Evolutionary conservation across 31 red algal species (phyloP).

Genomic region (Endocladia muricata): DNA sequence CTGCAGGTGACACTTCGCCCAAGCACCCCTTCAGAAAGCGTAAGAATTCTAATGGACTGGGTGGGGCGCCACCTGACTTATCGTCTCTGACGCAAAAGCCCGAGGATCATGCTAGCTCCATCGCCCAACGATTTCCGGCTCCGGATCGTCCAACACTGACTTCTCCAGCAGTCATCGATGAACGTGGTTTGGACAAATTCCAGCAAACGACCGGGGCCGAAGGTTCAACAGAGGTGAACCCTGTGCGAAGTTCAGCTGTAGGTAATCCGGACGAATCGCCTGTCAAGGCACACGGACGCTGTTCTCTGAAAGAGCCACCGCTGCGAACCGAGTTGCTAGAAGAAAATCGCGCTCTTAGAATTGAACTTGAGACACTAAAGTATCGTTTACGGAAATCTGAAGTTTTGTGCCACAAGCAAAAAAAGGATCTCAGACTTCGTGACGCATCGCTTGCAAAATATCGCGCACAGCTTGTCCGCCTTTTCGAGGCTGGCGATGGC

Average conservation of each 20-base stretch:
- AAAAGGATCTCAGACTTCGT: slow-evolving; percentile 4
- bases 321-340: slow-evolving; percentile 50
- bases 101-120: slow-evolving; percentile 34
- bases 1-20: slow-evolving; percentile 11
- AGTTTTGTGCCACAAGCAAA: background rate
- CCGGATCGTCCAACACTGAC: background rate
- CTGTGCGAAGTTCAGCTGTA: background rate
- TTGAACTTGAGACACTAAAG: slow-evolving; percentile 30
- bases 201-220: slow-evolving; percentile 5
- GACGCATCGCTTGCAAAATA: slow-evolving; percentile 37
- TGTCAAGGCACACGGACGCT: background rate
- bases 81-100: slow-evolving; percentile 41
- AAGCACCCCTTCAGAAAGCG: slow-evolving; percentile 27
- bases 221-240: slow-evolving; percentile 22
- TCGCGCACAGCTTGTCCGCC: slow-evolving; percentile 24
- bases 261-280: slow-evolving; percentile 10
- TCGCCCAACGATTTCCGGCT: slow-evolving; percentile 10
- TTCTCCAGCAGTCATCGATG: background rate
- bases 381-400: slow-evolving; percentile 12
- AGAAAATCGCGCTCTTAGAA: slow-evolving; percentile 46
- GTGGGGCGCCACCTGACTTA: slow-evolving; percentile 8
- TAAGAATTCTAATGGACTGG: background rate
- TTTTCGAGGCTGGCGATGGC: slow-evolving; percentile 29
- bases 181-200: slow-evolving; percentile 15
- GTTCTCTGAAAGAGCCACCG: background rate